These are phyloP conservation scores for Aureobasidium namibiae DNA, from an alignment of 2,329 filamentous ascomycete genomes.

Conservation along the genomic window DNA sequence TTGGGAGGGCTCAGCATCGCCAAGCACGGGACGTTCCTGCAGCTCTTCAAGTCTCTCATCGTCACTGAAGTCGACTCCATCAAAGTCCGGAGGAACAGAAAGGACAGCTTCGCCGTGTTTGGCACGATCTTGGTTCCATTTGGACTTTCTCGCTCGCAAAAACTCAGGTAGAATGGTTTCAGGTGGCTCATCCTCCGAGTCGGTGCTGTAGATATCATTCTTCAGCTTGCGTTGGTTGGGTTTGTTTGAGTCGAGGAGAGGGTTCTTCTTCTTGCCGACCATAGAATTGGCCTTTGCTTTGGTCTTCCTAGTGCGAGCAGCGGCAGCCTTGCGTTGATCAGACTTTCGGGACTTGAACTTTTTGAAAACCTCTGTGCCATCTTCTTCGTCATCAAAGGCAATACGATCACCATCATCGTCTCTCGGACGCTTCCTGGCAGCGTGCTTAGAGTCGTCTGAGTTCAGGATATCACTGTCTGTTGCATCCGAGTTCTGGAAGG, in stretches of 20 bases:
- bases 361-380: constrained; percentile 48
- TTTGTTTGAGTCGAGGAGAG: constrained; percentile 13
- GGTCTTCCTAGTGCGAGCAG: constrained; percentile 40
- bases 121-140: constrained; percentile 57
- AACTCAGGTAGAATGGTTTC: constrained; percentile 63
- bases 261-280: constrained; percentile 25
- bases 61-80: constrained; percentile 68
- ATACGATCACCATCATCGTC: constrained; percentile 5
- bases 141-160: constrained; percentile 56
- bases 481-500: background rate
- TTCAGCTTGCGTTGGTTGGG: background rate
- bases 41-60: constrained; percentile 54
- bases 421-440: background rate
- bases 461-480: background rate
- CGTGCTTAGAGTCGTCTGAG: background rate
- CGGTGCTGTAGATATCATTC: constrained; percentile 22
- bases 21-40: constrained; percentile 63
- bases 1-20: constrained; percentile 55
- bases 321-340: constrained; percentile 44
- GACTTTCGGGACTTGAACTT: constrained; percentile 55
- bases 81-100: constrained; percentile 68
- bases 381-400: constrained; percentile 40
- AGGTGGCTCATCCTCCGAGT: constrained; percentile 46
- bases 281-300: constrained; percentile 35
- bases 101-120: constrained; percentile 59